A percentile compares a stretch with the other conserved stretches of the same genome.
phyloP scores from a whole-genome alignment of 2,329 filamentous ascomycete genomes.

The Ascosphaera aggregata region DNA sequence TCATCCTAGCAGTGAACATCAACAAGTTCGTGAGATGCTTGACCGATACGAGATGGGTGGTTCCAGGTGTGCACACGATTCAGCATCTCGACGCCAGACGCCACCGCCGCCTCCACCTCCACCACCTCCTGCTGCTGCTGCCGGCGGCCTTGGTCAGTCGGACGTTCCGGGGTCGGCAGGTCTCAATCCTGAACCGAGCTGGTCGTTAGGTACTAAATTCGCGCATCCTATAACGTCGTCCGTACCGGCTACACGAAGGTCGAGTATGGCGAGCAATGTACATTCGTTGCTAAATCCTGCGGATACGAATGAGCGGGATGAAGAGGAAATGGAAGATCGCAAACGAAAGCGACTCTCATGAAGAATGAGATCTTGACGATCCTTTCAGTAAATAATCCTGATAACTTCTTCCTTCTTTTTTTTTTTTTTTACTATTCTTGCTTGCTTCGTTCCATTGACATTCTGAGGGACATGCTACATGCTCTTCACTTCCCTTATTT shows the following conservation, averaged over 20 bases:
- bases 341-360: conserved; percentile 35
- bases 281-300: conserved; percentile 44
- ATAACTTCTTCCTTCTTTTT: conserved; percentile 3
- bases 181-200: conserved; percentile 29
- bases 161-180: too few species aligned
- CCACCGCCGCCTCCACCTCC: conserved; percentile 27
- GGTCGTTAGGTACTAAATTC: conserved; percentile 26
- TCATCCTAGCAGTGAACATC: too few species aligned
- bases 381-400: conserved; percentile 4
- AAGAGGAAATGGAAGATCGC: conserved; percentile 40
- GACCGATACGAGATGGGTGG: conserved; percentile 42
- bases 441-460: too few species aligned
- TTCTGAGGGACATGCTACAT: too few species aligned
- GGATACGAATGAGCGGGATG: conserved; percentile 40
- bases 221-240: conserved; percentile 16
- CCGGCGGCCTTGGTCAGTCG: too few species aligned
- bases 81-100: conserved; percentile 29
- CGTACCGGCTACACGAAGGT: conserved; percentile 38
- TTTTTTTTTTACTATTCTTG: conserved; percentile 10
- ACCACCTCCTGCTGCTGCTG: too few species aligned
- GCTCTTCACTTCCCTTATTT: too few species aligned
- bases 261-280: conserved; percentile 49
- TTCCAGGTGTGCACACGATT: conserved; percentile 22
- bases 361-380: conserved; percentile 6
- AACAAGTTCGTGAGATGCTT: conserved; percentile 37